These are phyloP conservation scores for Penicillium chermesinum DNA, from an alignment of 495 filamentous ascomycete species.

Conservation along the genomic window DNA sequence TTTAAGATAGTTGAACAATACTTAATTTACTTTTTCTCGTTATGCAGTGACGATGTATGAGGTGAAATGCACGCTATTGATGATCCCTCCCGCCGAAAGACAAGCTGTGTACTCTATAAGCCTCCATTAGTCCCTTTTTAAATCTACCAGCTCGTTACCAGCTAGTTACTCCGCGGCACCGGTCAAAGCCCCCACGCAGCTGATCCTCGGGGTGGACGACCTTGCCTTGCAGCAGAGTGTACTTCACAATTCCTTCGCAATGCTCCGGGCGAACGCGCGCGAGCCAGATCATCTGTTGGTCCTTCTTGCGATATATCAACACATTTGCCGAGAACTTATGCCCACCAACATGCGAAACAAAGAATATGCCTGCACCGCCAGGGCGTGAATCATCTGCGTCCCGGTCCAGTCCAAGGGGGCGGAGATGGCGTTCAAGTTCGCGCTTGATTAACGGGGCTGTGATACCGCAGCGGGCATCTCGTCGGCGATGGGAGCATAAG, in stretches of 20 bases:
- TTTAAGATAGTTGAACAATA: too few relatives aligned
- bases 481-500: slow-evolving; percentile 86
- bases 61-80: too few relatives aligned
- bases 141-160: slow-evolving; percentile 55
- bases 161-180: slow-evolving; percentile 68
- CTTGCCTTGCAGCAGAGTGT: slow-evolving; percentile 86
- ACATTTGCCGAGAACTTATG: slow-evolving; percentile 94
- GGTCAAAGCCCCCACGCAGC: slow-evolving; percentile 86
- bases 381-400: slow-evolving; percentile 79
- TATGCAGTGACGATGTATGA: too few relatives aligned
- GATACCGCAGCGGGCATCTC: slow-evolving; percentile 91
- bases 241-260: slow-evolving; percentile 87
- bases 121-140: not conserved
- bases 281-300: slow-evolving; percentile 87
- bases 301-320: slow-evolving; percentile 72
- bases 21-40: too few relatives aligned
- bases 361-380: slow-evolving; percentile 88
- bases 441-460: slow-evolving; percentile 79
- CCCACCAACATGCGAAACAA: slow-evolving; percentile 90
- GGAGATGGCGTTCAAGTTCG: slow-evolving; percentile 84
- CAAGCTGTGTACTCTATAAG: not conserved
- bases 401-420: slow-evolving; percentile 76
- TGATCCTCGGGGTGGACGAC: slow-evolving; percentile 83
- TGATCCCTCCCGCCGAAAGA: too few relatives aligned
- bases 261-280: slow-evolving; percentile 83